Percentiles rank a stretch among this genome's conserved stretches.
Evolutionary conservation across 352 stramenopile genomes (phyloP).

Genomic region (Aphanomyces stellatus): DNA sequence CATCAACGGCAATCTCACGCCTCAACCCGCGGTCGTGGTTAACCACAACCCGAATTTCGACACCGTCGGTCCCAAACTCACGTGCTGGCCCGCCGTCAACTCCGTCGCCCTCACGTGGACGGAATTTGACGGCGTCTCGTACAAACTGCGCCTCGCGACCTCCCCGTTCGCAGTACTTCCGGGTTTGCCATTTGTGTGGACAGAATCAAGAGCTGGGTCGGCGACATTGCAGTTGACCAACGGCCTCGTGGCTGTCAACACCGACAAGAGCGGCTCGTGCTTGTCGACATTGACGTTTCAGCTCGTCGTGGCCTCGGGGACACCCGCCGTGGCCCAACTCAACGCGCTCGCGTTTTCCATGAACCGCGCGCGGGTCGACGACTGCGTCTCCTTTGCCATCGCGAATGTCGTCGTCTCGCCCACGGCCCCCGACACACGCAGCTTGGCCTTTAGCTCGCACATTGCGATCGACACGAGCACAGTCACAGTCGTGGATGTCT

Average conservation of each 20-base stretch:
- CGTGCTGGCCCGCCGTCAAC: slow-evolving; percentile 30
- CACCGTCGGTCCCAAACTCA: slow-evolving; percentile 26
- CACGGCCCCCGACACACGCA: slow-evolving; percentile 27
- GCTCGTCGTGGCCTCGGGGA: slow-evolving; percentile 35
- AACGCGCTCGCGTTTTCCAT: background rate
- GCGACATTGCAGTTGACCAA: slow-evolving; percentile 41
- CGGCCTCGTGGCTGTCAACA: slow-evolving; percentile 34
- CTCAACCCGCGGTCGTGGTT: slow-evolving; percentile 3
- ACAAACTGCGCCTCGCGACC: slow-evolving; percentile 44
- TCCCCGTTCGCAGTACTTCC: slow-evolving; percentile 23
- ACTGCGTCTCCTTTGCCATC: background rate
- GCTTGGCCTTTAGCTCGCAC: slow-evolving; percentile 51
- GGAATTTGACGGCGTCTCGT: slow-evolving; percentile 57
- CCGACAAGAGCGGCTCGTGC: slow-evolving; percentile 39
- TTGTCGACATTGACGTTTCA: slow-evolving; percentile 37
- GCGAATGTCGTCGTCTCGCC: slow-evolving; percentile 31
- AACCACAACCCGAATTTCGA: slow-evolving; percentile 57
- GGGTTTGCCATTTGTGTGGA: no score
- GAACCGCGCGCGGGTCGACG: background rate
- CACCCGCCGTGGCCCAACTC: background rate
- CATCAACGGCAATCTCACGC: background rate
- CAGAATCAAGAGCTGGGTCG: slow-evolving; percentile 30
- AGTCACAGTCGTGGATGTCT: slow-evolving; percentile 35
- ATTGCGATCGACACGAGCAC: slow-evolving; percentile 45
- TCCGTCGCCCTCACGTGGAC: slow-evolving; percentile 49